phyloP scores from a whole-genome alignment of 1,139 yeast species.

The Pichia sp. region DNA sequence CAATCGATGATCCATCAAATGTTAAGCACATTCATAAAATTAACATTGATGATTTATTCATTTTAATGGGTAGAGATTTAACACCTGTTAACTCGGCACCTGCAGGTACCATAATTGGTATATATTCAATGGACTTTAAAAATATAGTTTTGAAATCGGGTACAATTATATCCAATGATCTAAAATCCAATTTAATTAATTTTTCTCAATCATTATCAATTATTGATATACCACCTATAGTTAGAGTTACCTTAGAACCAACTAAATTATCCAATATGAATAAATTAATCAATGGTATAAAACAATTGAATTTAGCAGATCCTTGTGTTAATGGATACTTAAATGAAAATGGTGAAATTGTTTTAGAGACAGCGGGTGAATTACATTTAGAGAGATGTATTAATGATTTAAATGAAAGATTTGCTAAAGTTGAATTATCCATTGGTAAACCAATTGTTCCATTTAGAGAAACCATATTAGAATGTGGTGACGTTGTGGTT shows the following conservation, averaged over 20 bases:
- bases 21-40: slow-evolving; percentile 47
- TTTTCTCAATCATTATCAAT: slow-evolving; percentile 53
- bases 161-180: slow-evolving; percentile 52
- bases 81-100: slow-evolving; percentile 75
- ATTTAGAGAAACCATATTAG: slow-evolving; percentile 76
- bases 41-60: slow-evolving; percentile 59
- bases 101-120: slow-evolving; percentile 93
- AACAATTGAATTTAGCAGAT: slow-evolving; percentile 76
- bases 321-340: slow-evolving; percentile 85
- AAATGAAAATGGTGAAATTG: slow-evolving; percentile 87
- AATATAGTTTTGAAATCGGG: slow-evolving; percentile 81
- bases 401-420: slow-evolving; percentile 81
- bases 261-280: slow-evolving; percentile 76
- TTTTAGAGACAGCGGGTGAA: slow-evolving; percentile 93
- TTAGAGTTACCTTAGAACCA: slow-evolving; percentile 92
- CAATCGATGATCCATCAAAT: slow-evolving; percentile 33
- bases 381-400: slow-evolving; percentile 86
- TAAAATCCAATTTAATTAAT: slow-evolving; percentile 41
- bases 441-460: slow-evolving; percentile 94
- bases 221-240: slow-evolving; percentile 73
- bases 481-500: slow-evolving; percentile 24
- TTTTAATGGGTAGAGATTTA: slow-evolving; percentile 90
- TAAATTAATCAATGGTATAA: slow-evolving; percentile 70
- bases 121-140: slow-evolving; percentile 67
- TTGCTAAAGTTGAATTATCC: slow-evolving; percentile 84